Conservation (phyloP, 345 rosid genomes). For the Eucalyptus pauciflora region DNA sequence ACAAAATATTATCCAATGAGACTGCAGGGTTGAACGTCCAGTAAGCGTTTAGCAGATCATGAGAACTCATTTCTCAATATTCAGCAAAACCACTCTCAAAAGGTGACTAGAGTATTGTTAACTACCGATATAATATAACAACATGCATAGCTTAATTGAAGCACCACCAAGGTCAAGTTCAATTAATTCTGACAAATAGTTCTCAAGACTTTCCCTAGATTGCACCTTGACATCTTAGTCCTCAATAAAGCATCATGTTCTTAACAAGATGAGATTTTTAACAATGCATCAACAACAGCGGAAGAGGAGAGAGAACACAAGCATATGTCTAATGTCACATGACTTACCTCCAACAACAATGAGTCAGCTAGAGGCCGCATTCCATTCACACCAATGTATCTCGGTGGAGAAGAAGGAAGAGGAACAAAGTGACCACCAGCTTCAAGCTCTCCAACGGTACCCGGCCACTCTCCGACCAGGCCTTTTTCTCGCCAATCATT, state of each 20-base stretch:
- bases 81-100: neutral
- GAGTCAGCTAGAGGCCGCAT: slow-evolving; percentile 88
- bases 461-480: slow-evolving; percentile 57
- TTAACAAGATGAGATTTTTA: neutral
- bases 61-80: neutral
- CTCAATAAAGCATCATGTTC: neutral
- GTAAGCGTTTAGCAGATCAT: neutral
- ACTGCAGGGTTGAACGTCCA: neutral
- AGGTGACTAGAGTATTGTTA: neutral
- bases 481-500: slow-evolving; percentile 71
- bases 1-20: neutral
- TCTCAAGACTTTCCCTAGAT: neutral
- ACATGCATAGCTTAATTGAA: neutral
- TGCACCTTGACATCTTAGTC: neutral
- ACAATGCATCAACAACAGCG: neutral
- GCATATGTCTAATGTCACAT: slow-evolving; percentile 14
- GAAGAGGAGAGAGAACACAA: neutral
- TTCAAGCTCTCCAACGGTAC: slow-evolving; percentile 70
- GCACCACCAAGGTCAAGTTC: neutral
- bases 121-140: neutral
- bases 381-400: slow-evolving; percentile 66
- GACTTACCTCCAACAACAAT: slow-evolving; percentile 1
- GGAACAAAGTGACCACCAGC: slow-evolving; percentile 60
- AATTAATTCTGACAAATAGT: neutral
- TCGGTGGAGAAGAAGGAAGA: slow-evolving; percentile 42